Percentiles rank a stretch among this genome's conserved stretches.
Conservation (phyloP, 257 asterid species). For the Eucommia ulmoides region DNA sequence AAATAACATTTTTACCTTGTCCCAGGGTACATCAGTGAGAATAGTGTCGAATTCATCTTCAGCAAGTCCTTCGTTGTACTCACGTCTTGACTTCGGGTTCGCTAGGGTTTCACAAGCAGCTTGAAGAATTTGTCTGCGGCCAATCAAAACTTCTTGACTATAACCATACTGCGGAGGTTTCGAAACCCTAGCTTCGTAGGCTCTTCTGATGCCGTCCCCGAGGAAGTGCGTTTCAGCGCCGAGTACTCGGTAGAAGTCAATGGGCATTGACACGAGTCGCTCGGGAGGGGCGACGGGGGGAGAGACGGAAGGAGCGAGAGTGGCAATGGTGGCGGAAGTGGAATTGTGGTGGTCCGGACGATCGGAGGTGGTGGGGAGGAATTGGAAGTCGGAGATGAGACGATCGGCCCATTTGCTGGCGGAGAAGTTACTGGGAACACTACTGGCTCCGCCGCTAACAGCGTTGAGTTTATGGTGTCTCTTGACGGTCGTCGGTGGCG, state of each 20-base stretch:
- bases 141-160: constrained; percentile 71
- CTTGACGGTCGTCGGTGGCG: constrained; percentile 18
- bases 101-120: constrained; percentile 92
- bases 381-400: constrained; percentile 86
- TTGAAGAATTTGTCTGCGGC: constrained; percentile 83
- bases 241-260: constrained; percentile 75
- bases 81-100: constrained; percentile 59
- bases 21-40: constrained; percentile 90
- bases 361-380: constrained; percentile 52
- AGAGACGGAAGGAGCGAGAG: constrained; percentile 30
- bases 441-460: constrained; percentile 36
- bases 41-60: constrained; percentile 62
- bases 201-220: constrained; percentile 87
- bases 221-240: constrained; percentile 92
- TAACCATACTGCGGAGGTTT: constrained; percentile 87
- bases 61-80: constrained; percentile 70
- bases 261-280: constrained; percentile 63
- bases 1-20: constrained; percentile 40
- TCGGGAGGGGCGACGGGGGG: constrained; percentile 37
- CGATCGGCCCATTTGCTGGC: constrained; percentile 98
- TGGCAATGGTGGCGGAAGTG: constrained; percentile 17
- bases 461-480: constrained; percentile 39
- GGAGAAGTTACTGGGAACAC: constrained; percentile 16
- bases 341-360: constrained; percentile 21
- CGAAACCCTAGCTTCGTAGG: constrained; percentile 69